Evolutionary conservation across 2,329 filamentous ascomycete genomes (phyloP), one percentile per base, ranked within the genome.

Genomic region (Cercospora sesami): DNA sequence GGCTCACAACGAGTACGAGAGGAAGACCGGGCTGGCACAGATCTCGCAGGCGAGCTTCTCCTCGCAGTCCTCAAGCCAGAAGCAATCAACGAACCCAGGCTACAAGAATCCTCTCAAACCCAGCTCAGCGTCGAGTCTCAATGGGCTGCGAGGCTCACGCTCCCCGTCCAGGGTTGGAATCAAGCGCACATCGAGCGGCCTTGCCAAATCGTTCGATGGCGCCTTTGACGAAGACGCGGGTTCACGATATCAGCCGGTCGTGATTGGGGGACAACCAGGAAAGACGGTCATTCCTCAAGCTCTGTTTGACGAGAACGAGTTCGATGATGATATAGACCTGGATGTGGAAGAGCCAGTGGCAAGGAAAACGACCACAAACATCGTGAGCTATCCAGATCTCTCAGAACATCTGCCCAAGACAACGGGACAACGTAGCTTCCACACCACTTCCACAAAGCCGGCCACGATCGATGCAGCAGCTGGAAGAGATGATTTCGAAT

Each of bases 261-360:
- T 73, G 23, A 64, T 83, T 77, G 79, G 80, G 76, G 81, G 83
- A 78, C 79, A 80, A 16, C 66, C 65, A 77, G 64, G 45, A 18
- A 63, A 63, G 59, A 31, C 31, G 10, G 48, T 16, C 42, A 64
- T 68, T 18, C 60, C 73, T 7, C 73, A 76, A n/a, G 71, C 73
- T 42, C 60, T 74, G 68, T 91, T 93, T 70, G 87, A 89, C 68
- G 91, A 93, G 70, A 89, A 94, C 73, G 94, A 97, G 76, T 95
- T 96, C 72, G 92, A 93, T 74, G 91, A 94, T 76, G 93, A 97
- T 73, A 86, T 90, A 21, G 87, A 93, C 65, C 83, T 96, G 26
- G 91, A 93, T 70, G 86, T 89, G 62, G 85, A 91, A 67, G 84
- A 87, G 67, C 87, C 89, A 0, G 79, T 82, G 1, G 82, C 85